Base-by-base conservation (phyloP, 2,329 filamentous ascomycete genomes). In the Exophiala viscosa region DNA sequence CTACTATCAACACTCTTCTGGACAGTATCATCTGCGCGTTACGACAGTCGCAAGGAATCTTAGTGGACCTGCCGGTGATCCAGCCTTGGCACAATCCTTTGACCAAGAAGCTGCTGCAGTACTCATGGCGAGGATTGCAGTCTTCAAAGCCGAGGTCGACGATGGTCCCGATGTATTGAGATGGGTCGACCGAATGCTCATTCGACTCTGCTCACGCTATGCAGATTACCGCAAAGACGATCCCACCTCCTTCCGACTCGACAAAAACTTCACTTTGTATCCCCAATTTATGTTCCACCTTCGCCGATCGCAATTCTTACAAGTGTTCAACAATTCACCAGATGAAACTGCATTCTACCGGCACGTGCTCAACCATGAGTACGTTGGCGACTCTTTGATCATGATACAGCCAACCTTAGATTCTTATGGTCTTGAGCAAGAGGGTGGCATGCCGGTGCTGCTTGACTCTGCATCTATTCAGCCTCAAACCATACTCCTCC, bases 251-350 rank as follows among this genome's bases (percentile, higher is more conserved):
- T 99, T 99, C 83, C 84, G 90, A 33, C 74, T 96, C 58, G 93
- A 99, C 73, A 96, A 96, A 83, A 99, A 99, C 77, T 99, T 99
- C 68, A 97, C 92, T 0, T 80, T 99, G 13, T 99, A 99, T 67
- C 93, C 93, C 20, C 93, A 99, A 69, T 99, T 99, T 75, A 99
- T 99, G 93, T 99, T 99, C 79, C 93, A 99, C 71, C 81, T 99
- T 56, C 87, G 93, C 64, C 84, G 93, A 71, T 96, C 90, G 72
- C 93, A 97, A 71, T 99, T 99, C 77, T 73, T 99, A 60, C 93
- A 99, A 68, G 91, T 99, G 52, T 99, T 99, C 82, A 99, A 99
- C 78, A 99, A 97, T 72, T 97, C 92, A 0, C 93, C 93, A 6
- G 93, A 99, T 65, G 93, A 99, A 73, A 99, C 93, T 18, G 93